Evolutionary conservation across 495 filamentous ascomycete genomes (phyloP).

Genomic region (Penicillium samsonianum): DNA sequence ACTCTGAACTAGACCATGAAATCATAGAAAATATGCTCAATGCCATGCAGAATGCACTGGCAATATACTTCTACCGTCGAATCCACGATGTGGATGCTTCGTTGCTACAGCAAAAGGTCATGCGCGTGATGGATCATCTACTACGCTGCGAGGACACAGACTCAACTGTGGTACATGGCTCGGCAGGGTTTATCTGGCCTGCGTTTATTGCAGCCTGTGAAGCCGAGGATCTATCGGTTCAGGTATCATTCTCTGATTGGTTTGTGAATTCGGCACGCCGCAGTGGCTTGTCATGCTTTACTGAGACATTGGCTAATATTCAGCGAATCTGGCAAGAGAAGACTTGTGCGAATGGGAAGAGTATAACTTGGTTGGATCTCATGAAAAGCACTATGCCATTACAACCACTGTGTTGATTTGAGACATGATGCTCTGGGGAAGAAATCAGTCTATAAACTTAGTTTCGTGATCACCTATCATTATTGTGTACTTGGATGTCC

Average conservation of each 20-base stretch:
- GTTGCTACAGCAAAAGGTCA: slow-evolving; percentile 27
- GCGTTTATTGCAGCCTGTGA: slow-evolving; percentile 35
- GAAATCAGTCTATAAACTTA: background rate
- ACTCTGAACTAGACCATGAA: slow-evolving; percentile 15
- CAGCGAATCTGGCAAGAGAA: slow-evolving; percentile 25
- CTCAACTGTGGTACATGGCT: slow-evolving; percentile 23
- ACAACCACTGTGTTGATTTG: slow-evolving; percentile 3
- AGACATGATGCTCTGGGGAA: background rate
- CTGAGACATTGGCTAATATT: slow-evolving; percentile 15
- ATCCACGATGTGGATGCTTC: slow-evolving; percentile 30
- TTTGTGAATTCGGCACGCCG: slow-evolving; percentile 23
- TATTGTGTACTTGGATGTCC: background rate
- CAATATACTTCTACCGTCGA: slow-evolving; percentile 36
- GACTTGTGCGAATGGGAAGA: slow-evolving; percentile 9
- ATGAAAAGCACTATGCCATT: slow-evolving; percentile 18
- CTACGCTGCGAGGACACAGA: slow-evolving; percentile 22
- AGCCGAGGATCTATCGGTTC: slow-evolving; percentile 24
- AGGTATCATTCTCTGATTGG: slow-evolving; percentile 28
- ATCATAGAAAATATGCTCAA: slow-evolving; percentile 22
- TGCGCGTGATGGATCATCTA: slow-evolving; percentile 23
- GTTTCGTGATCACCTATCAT: background rate
- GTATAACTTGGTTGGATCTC: slow-evolving; percentile 25
- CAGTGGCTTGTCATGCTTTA: slow-evolving; percentile 25
- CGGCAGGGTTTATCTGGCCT: slow-evolving; percentile 30
- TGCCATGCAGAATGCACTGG: slow-evolving; percentile 28